These are phyloP conservation scores for Acacia confusa DNA, from an alignment of 306 rosid genomes.

Conservation along the genomic window DNA sequence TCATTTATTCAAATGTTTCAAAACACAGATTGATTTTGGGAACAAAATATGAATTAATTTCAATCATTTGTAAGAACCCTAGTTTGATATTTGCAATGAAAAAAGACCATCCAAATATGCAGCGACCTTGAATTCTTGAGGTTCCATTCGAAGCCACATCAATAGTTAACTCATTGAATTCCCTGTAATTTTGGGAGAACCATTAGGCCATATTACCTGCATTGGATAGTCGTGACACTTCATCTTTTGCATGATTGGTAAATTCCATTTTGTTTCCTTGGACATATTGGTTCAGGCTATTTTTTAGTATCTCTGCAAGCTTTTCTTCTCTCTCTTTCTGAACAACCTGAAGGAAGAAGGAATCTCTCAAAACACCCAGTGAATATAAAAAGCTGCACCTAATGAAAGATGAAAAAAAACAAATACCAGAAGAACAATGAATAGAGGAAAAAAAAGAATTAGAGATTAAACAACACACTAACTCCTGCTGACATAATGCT, in stretches of 20 bases:
- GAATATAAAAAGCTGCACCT: slow-evolving; percentile 19
- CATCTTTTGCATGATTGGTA: slow-evolving; percentile 69
- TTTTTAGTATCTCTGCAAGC: slow-evolving; percentile 72
- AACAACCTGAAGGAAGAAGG: slow-evolving; percentile 61
- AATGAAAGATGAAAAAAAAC: slow-evolving; percentile 5
- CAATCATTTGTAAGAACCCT: neutral
- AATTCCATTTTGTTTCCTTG: slow-evolving; percentile 84
- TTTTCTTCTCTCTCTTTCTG: slow-evolving; percentile 95
- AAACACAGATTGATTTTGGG: slow-evolving; percentile 6
- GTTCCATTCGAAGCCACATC: slow-evolving; percentile 22
- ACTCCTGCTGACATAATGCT: neutral
- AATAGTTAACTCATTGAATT: neutral
- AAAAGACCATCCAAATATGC: slow-evolving; percentile 9
- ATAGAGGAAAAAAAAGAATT: neutral
- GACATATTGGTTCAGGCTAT: slow-evolving; percentile 75
- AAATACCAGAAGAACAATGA: neutral
- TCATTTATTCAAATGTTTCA: slow-evolving; percentile 13
- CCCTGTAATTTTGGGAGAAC: slow-evolving; percentile 13
- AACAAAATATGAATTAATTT: slow-evolving; percentile 11
- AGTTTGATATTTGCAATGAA: neutral
- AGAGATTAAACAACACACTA: neutral
- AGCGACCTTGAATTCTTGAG: slow-evolving; percentile 3
- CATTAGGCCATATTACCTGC: slow-evolving; percentile 63
- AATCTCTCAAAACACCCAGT: slow-evolving; percentile 21
- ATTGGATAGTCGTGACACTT: slow-evolving; percentile 79